phyloP scores from a whole-genome alignment of 306 rosid species.

The Cucurbita moschata region DNA sequence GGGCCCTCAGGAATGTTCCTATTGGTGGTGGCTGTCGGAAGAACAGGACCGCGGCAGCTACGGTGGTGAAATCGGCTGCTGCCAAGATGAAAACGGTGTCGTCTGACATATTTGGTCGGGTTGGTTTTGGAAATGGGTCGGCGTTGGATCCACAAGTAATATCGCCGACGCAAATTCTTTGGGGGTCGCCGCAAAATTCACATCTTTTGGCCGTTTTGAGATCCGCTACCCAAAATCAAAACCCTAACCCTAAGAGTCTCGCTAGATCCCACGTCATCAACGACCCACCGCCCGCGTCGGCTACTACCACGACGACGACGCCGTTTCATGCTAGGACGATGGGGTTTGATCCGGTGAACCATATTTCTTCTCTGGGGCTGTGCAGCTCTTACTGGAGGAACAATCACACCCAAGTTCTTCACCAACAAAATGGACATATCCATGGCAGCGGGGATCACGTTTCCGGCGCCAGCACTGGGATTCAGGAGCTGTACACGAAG shows the following conservation, averaged over 20 bases:
- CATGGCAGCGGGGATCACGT: slow-evolving; percentile 20
- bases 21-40: slow-evolving; percentile 72
- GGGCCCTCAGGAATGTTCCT: slow-evolving; percentile 57
- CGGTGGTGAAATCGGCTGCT: slow-evolving; percentile 16
- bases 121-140: slow-evolving; percentile 20
- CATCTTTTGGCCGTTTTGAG: slow-evolving; percentile 51
- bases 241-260: slow-evolving; percentile 48
- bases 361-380: slow-evolving; percentile 38
- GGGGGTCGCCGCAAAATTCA: slow-evolving; percentile 88
- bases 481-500: slow-evolving; percentile 74
- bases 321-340: slow-evolving; percentile 19
- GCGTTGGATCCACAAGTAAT: slow-evolving; percentile 23
- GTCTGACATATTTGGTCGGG: slow-evolving; percentile 34
- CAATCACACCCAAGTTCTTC: slow-evolving; percentile 12
- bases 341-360: slow-evolving; percentile 42
- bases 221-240: slow-evolving; percentile 39
- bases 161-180: slow-evolving; percentile 38
- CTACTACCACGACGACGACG: neutral
- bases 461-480: slow-evolving; percentile 39
- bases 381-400: slow-evolving; percentile 59
- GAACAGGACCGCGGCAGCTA: slow-evolving; percentile 31
- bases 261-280: slow-evolving; percentile 34
- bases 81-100: slow-evolving; percentile 46
- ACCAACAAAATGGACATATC: slow-evolving; percentile 20
- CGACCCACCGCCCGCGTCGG: slow-evolving; percentile 28